Evolutionary conservation across 1,284 basidiomycete species (phyloP), one percentile per base, ranked within the genome.

Genomic region (Irpex sp.): DNA sequence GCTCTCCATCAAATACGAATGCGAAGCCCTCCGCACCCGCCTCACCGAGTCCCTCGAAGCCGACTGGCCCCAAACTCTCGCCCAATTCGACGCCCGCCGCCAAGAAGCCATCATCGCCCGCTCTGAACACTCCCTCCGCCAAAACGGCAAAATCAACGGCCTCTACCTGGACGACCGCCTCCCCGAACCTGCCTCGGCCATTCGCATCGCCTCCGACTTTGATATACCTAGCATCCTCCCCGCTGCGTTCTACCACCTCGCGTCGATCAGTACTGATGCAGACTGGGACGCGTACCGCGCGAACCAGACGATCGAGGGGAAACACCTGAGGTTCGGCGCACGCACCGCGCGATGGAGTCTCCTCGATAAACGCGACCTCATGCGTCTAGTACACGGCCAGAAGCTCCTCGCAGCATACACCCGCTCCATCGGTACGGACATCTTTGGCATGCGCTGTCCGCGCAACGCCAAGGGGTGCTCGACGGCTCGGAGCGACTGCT

Each of bases 11-110:
- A 76, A 76, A 62, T 76, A 75, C 68, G 71, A 74, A 57, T 74
- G 71, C 67, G 71, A 73, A 47, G 67, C 69, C 36, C 66, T 76
- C 19, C 69, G 72, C 35, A 61, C 64, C 21, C 71, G 72, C 58
- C 69, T 76, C 66, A 68, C 73, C 59, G 67, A 70, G 62, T 72
- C 71, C 65, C 68, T 76, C 65, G 72, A 74, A 63, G 71, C 69
- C 7, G 74, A 76, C 68, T 76, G 74, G 74, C 74, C 74, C 3
- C 70, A 70, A 60, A 74, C 73, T 21, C 73, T 75, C 60, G 69
- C 69, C 5, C 73, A 74, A 57, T 76, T 74, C 74, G 73, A 75
- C 65, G 68, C 70, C 1, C 70, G 71, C 43, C 69, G 70, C 53
- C 65, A 69, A 43, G 74, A 75, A 62, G 66, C 67, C 50, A 66